These are phyloP conservation scores for Hordeum pubiflorum DNA, from an alignment of 202 grass and related monocot species.

Conservation along the genomic window DNA sequence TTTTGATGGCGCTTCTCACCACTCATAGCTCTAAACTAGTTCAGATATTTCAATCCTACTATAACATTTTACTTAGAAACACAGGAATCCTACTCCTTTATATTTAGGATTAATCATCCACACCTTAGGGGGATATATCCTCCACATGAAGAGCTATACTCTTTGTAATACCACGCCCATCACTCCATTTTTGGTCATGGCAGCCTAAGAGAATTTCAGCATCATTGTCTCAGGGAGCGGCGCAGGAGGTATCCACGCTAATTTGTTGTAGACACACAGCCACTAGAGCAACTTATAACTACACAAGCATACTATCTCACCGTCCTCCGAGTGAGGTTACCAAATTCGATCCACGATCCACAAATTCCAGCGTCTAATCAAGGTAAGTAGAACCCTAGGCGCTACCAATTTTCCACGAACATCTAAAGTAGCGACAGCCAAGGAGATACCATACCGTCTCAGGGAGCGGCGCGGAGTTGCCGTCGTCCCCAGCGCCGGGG, in stretches of 20 bases:
- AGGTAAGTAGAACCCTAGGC: neutral
- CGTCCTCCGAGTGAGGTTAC: neutral
- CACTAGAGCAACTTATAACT: neutral
- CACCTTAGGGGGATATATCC: neutral
- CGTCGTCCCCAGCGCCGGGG: conserved; percentile 54
- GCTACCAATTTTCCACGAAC: neutral
- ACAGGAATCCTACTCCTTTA: neutral
- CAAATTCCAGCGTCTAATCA: neutral
- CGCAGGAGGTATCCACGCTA: neutral
- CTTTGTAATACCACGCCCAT: neutral
- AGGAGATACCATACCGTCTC: conserved; percentile 45
- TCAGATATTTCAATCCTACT: neutral
- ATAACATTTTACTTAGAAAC: neutral
- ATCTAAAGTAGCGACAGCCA: neutral
- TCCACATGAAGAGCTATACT: neutral
- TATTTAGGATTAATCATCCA: neutral
- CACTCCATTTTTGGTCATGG: neutral
- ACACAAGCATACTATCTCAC: neutral
- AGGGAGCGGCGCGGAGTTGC: conserved; percentile 55
- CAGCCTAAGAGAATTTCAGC: neutral
- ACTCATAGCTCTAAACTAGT: neutral
- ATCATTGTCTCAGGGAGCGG: neutral
- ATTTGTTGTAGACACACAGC: neutral
- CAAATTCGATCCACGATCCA: conserved; percentile 2
- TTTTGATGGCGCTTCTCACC: neutral